A percentile compares a stretch with the other conserved stretches of the same genome.
Conservation (phyloP, 1,284 basidiomycete genomes). For the Ceratobasidium sp. region DNA sequence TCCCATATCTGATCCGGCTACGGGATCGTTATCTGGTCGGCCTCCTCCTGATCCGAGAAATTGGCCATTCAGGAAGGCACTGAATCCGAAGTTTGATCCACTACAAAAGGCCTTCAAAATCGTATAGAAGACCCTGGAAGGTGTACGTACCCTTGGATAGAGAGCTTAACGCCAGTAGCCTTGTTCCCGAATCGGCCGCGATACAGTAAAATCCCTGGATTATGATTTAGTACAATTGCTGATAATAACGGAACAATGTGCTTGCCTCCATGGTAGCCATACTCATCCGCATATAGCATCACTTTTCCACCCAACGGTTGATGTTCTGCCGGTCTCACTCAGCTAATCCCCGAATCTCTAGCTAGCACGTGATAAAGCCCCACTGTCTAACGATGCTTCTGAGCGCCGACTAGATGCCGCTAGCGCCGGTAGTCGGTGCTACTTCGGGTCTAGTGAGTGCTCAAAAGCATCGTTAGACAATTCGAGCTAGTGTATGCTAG, state of each 20-base stretch:
- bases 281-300: constrained; percentile 55
- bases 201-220: constrained; percentile 49
- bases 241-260: too few species aligned
- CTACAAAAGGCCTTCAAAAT: constrained; percentile 44
- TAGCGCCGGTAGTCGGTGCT: too few species aligned
- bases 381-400: too few species aligned
- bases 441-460: too few species aligned
- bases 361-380: too few species aligned
- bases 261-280: constrained; percentile 53
- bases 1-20: constrained; percentile 44
- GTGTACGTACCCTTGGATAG: constrained; percentile 57
- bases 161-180: constrained; percentile 54
- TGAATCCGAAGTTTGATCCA: constrained; percentile 56
- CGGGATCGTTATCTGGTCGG: constrained; percentile 41
- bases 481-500: too few species aligned
- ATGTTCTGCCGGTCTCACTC: constrained; percentile 50
- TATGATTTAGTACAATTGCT: neutral
- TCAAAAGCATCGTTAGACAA: too few species aligned
- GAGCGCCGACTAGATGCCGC: too few species aligned
- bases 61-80: constrained; percentile 55
- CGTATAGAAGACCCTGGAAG: too few species aligned
- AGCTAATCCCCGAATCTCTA: too few species aligned
- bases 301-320: constrained; percentile 53
- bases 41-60: constrained; percentile 58
- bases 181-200: constrained; percentile 57